Evolutionary conservation across 2,329 filamentous ascomycete genomes (phyloP), one percentile per base, ranked within the genome.

Genomic region (Colletotrichum godetiae): DNA sequence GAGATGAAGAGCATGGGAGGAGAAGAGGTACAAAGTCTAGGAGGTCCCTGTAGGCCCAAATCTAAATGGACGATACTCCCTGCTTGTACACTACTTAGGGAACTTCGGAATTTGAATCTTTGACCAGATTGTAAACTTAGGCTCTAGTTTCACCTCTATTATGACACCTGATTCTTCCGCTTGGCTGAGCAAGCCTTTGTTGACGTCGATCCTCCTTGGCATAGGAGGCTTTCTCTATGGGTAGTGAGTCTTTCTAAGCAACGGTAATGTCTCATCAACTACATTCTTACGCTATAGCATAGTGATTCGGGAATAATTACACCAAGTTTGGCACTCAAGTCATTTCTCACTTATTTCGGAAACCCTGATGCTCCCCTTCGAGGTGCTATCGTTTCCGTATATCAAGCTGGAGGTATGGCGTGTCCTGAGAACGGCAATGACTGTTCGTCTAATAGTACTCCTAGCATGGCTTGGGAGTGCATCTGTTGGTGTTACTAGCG

Each of bases 261-360:
- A 8, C 2, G 11, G 29, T 2, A 2, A 52, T 3, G 15, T 19
- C 3, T 24, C 31, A 35, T 13, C 12, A 55, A 13, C 27, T 13
- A 10, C 10, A 5, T 11, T 56, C 62, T 70, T 6, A 63, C 70
- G 13, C 4, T 53, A 37, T 7, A 19, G 12, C 63, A 64, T n/a
- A 84, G 83, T 66, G 83, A 84, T 72, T 84, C 83, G 5, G 83
- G 83, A 3, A 84, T 84, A 63, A 84, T 84, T 59, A 84, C 83
- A 0, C 83, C 83, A 1, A 84, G 81, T 64, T 73, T 84, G 3
- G 83, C 82, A 0, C 73, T 84, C 31, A 77, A 72, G 3, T 82
- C 82, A 0, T 84, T 84, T 46, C 63, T 80, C 11, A 58, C 42
- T 0, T 82, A 84, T 69, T 84, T 84, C 5, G 78, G 79, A 7